These are phyloP conservation scores for Oleoguttula mirabilis DNA, from an alignment of 495 filamentous ascomycete species.

Conservation along the genomic window DNA sequence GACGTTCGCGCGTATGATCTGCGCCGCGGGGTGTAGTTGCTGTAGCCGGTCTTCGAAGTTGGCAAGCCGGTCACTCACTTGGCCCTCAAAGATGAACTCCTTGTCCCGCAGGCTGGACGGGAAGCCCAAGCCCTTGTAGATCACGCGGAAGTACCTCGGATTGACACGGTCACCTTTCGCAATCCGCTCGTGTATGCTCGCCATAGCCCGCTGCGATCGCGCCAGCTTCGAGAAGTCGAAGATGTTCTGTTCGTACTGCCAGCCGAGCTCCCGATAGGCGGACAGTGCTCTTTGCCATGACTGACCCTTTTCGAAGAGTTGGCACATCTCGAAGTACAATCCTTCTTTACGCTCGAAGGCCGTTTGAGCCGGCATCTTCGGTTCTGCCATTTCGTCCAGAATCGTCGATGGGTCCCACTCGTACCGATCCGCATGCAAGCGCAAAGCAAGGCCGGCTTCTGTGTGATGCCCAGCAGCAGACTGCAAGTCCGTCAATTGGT, in stretches of 20 bases:
- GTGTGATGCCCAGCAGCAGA: slow-evolving; percentile 63
- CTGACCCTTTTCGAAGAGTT: slow-evolving; percentile 81
- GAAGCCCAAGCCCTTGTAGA: slow-evolving; percentile 87
- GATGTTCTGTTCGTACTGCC: slow-evolving; percentile 74
- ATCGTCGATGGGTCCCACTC: slow-evolving; percentile 68
- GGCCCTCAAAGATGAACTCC: slow-evolving; percentile 83
- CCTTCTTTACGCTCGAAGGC: slow-evolving; percentile 88
- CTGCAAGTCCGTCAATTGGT: slow-evolving; percentile 77
- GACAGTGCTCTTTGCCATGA: slow-evolving; percentile 85
- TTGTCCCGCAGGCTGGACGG: slow-evolving; percentile 70
- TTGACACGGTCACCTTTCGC: slow-evolving; percentile 63
- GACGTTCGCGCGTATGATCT: slow-evolving; percentile 39
- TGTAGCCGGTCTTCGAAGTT: slow-evolving; percentile 89
- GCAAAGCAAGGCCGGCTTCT: slow-evolving; percentile 82
- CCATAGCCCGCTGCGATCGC: slow-evolving; percentile 78
- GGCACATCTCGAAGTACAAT: slow-evolving; percentile 88
- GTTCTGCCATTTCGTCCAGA: slow-evolving; percentile 59
- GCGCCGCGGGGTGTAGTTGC: slow-evolving; percentile 76
- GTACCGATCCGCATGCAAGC: slow-evolving; percentile 80
- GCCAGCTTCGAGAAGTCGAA: slow-evolving; percentile 92
- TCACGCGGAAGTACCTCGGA: slow-evolving; percentile 83
- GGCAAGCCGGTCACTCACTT: slow-evolving; percentile 59
- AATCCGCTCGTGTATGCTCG: slow-evolving; percentile 81
- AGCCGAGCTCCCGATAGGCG: slow-evolving; percentile 79
- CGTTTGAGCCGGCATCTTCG: slow-evolving; percentile 67